Percentiles rank a stretch among this genome's conserved stretches.
Evolutionary conservation across 2,329 filamentous ascomycete genomes (phyloP).

Genomic region (Aspergillus sp.): DNA sequence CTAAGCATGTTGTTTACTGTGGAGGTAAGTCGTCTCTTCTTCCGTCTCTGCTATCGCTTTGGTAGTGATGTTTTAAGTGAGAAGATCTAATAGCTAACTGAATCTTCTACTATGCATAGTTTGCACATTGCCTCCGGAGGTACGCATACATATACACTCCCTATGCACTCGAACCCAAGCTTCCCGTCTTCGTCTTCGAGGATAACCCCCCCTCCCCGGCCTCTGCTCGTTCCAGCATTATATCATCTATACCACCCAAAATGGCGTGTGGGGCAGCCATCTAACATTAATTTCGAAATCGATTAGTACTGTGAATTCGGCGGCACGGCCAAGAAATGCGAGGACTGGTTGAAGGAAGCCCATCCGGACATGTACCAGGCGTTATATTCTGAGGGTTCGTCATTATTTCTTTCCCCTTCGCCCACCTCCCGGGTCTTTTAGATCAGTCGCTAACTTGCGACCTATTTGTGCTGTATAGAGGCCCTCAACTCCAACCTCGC

Average conservation of each 20-base stretch:
- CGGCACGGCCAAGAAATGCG: constrained; percentile 93
- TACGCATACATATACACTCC: constrained; percentile 38
- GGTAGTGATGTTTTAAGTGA: not conserved
- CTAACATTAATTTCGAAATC: too few relatives aligned
- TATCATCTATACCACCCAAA: too few relatives aligned
- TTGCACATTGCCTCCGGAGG: constrained; percentile 68
- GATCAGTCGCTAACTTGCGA: not conserved
- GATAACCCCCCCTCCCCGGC: too few relatives aligned
- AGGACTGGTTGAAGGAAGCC: constrained; percentile 84
- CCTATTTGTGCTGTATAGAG: constrained; percentile 51
- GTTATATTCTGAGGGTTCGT: constrained; percentile 77
- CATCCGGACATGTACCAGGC: constrained; percentile 72
- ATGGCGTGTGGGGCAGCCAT: too few relatives aligned
- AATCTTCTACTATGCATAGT: constrained; percentile 43
- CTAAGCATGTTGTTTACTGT: constrained; percentile 63
- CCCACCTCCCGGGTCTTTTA: not conserved
- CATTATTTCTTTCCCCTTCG: not conserved
- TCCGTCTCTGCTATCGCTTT: not conserved
- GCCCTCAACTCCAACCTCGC: constrained; percentile 81
- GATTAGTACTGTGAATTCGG: constrained; percentile 97
- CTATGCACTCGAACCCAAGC: too few relatives aligned
- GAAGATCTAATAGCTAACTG: constrained; percentile 1
- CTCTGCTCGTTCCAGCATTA: too few relatives aligned
- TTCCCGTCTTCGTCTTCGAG: too few relatives aligned
- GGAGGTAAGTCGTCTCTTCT: constrained; percentile 51